Evolutionary conservation across 2,329 filamentous ascomycete genomes (phyloP), one percentile per base, ranked within the genome.

Genomic region (Gnomoniopsis smithogilvyi): DNA sequence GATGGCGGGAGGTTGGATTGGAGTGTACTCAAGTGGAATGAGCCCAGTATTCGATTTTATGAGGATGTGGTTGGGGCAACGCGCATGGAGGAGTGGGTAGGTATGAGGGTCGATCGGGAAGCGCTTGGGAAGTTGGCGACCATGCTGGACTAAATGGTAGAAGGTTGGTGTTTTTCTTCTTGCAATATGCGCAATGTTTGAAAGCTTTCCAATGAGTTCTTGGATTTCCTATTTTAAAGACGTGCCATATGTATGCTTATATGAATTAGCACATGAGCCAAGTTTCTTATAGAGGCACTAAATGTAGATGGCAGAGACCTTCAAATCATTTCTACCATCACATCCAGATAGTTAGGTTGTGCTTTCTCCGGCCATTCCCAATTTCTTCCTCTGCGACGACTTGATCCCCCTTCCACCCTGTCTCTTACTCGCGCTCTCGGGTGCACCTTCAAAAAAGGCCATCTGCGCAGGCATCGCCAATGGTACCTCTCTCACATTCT

Each of bases 1-100:
- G 80, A 83, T 3, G 92, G 92, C 1, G 86, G 82, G 8, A 80
- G 94, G 60, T 75, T 98, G 57, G 93, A 98, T 70, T 98, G 94
- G 94, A 87, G 82, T 64, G 95, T 96, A 63, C 74, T 97, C 67
- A 94, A 91, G 76, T 96, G 92, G 92, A 98, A 98, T 70, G 85
- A 91, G 78, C 90, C 91, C 8, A 93, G 89, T 71, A 90, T 98
- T 76, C 80, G 87, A 66, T 97, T 98, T 69, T 98, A 98, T 71
- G 80, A 87, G 73, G 81, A 78, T 60, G 52, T 62, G 22, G 82
- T 87, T 54, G 90, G 91, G 1, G 90, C 90, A 1, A 78, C 74
- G 65, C 76, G 78, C 64, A 85, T 88, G 87, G 76, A 78, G 62
- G 87, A 89, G 60, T 94, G 90, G 90, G 82, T 91, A 17, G 84